Percentiles rank a stretch among this genome's conserved stretches.
Conservation (phyloP, 108 stramenopile genomes). For the Nitzschia sp. region DNA sequence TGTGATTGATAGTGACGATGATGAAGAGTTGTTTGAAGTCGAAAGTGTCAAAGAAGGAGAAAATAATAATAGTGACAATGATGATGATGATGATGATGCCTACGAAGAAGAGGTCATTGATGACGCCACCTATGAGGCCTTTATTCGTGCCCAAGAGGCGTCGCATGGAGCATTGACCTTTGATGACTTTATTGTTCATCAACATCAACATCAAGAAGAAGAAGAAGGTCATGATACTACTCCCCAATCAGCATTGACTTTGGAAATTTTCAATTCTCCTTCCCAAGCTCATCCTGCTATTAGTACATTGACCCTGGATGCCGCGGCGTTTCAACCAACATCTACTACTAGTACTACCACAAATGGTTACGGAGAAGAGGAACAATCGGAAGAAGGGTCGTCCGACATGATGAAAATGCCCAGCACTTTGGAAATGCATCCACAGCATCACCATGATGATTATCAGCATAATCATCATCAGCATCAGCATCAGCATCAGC, state of each 20-base stretch:
- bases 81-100: background rate
- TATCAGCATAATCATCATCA: too few relatives aligned
- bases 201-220: background rate
- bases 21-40: background rate
- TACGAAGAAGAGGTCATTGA: constrained; percentile 6
- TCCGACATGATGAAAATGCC: too few relatives aligned
- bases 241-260: background rate
- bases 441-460: too few relatives aligned
- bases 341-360: too few relatives aligned
- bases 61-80: background rate
- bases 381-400: too few relatives aligned
- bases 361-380: too few relatives aligned
- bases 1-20: background rate
- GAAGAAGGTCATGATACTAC: background rate
- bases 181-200: background rate
- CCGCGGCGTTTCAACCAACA: too few relatives aligned
- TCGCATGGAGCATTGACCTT: background rate
- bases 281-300: too few relatives aligned
- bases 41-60: background rate
- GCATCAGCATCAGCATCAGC: too few relatives aligned
- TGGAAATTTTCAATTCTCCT: too few relatives aligned
- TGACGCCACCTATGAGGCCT: background rate
- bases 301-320: too few relatives aligned
- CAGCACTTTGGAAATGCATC: too few relatives aligned
- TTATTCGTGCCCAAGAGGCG: background rate